Percentiles rank a stretch among this genome's conserved stretches.
Evolutionary conservation across 805 yeast species (phyloP).

Genomic region (Lipomyces lipofer): DNA sequence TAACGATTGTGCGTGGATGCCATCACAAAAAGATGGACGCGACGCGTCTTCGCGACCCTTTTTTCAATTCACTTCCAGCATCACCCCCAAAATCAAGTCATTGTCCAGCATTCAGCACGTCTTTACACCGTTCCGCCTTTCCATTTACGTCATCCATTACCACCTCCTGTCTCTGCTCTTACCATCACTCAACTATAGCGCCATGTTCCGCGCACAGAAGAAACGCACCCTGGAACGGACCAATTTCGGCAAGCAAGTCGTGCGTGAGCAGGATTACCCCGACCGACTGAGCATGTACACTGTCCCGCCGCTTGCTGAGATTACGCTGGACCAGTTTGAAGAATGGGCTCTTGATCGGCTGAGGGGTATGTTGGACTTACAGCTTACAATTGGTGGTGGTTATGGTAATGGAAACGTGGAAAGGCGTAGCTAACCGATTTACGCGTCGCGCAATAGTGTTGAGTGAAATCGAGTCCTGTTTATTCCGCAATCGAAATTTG

Average conservation of each 20-base stretch:
- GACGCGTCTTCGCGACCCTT: too few relatives aligned
- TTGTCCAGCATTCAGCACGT: too few relatives aligned
- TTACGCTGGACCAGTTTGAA: constrained; percentile 90
- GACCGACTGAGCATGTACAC: constrained; percentile 73
- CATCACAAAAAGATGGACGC: background rate
- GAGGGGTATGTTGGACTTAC: constrained; percentile 39
- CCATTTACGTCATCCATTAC: too few relatives aligned
- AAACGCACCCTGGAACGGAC: constrained; percentile 34
- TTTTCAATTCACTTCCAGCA: background rate
- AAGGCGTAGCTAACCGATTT: too few relatives aligned
- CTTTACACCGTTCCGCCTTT: too few relatives aligned
- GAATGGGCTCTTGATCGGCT: constrained; percentile 93
- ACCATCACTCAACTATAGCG: background rate
- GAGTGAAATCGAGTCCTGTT: constrained; percentile 77
- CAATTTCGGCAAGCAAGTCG: constrained; percentile 41
- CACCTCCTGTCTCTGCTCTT: background rate
- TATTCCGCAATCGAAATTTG: constrained; percentile 60
- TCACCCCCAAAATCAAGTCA: too few relatives aligned
- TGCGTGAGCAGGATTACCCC: constrained; percentile 46
- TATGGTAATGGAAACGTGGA: background rate
- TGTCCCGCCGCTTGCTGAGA: constrained; percentile 76
- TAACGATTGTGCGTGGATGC: background rate
- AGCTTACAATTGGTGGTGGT: background rate
- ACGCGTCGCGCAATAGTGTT: constrained; percentile 47
- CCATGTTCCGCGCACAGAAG: constrained; percentile 38